These are phyloP conservation scores for Andrographis paniculata DNA, from an alignment of 305 asterid species.

Conservation along the genomic window DNA sequence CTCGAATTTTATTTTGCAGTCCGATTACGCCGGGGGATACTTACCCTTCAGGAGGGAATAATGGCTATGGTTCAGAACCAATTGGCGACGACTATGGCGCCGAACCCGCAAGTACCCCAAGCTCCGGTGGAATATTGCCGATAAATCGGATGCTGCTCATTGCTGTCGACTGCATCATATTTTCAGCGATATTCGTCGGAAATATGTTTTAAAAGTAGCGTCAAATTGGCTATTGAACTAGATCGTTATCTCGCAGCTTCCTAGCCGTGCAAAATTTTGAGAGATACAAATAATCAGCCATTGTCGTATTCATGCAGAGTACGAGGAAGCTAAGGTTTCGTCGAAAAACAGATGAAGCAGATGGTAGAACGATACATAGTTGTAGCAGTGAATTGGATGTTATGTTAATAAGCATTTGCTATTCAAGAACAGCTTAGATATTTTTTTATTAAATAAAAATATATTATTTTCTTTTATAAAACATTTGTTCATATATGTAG, in stretches of 20 bases:
- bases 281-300: slow-evolving; percentile 27
- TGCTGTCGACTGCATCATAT: slow-evolving; percentile 27
- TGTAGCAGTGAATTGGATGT: slow-evolving; percentile 23
- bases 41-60: slow-evolving; percentile 46
- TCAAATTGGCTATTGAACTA: slow-evolving; percentile 27
- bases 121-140: slow-evolving; percentile 38
- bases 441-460: no score
- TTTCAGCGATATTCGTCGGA: slow-evolving; percentile 24
- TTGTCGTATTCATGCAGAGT: slow-evolving; percentile 34
- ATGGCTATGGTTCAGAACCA: slow-evolving; percentile 58
- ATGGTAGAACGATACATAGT: slow-evolving; percentile 24
- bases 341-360: slow-evolving; percentile 25
- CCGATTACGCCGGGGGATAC: slow-evolving; percentile 47
- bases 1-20: slow-evolving; percentile 38
- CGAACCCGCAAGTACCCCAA: slow-evolving; percentile 71
- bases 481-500: no score
- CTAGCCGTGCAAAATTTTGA: slow-evolving; percentile 31
- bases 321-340: slow-evolving; percentile 33
- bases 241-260: slow-evolving; percentile 32
- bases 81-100: slow-evolving; percentile 51
- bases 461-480: no score
- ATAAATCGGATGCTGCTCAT: slow-evolving; percentile 28
- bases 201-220: slow-evolving; percentile 34
- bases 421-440: slow-evolving; percentile 29
- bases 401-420: slow-evolving; percentile 36